phyloP scores from a whole-genome alignment of 1,284 basidiomycete species.

The Xanthoconium separans region DNA sequence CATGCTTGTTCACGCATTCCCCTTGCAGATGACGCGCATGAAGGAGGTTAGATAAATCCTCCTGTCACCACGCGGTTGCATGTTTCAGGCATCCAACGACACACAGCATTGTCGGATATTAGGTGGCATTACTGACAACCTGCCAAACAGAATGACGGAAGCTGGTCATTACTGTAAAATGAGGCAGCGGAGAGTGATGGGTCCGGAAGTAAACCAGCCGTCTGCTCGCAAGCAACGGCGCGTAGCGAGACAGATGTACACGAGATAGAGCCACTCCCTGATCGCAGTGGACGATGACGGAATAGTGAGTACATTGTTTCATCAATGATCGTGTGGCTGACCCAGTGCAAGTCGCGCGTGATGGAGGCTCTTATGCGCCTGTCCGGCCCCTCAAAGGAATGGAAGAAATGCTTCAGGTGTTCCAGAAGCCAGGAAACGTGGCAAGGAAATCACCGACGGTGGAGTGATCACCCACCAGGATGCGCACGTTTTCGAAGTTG shows the following conservation, averaged over 20 bases:
- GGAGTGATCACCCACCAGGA: not conserved
- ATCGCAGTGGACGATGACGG: not conserved
- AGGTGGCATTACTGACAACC: too few species aligned
- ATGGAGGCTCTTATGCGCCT: slow-evolving; percentile 1
- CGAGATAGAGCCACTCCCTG: slow-evolving; percentile 2
- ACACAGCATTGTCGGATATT: too few species aligned
- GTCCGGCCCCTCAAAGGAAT: not conserved
- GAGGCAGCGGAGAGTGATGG: not conserved
- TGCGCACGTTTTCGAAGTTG: slow-evolving; percentile 6
- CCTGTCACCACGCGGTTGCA: too few species aligned
- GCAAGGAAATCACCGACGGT: not conserved
- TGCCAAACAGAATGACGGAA: too few species aligned
- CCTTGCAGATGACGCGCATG: too few species aligned
- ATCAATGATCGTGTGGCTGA: slow-evolving; percentile 4
- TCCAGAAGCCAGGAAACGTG: not conserved
- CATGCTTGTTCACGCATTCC: too few species aligned
- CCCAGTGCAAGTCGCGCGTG: not conserved
- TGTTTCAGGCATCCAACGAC: too few species aligned
- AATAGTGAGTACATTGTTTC: not conserved
- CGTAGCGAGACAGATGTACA: not conserved
- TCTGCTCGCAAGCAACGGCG: not conserved
- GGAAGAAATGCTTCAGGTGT: slow-evolving; percentile 2
- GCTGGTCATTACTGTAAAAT: too few species aligned
- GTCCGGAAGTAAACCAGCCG: not conserved
- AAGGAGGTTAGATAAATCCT: too few species aligned